Percentiles rank a stretch among this genome's conserved stretches.
Conservation (phyloP, 768 basidiomycete species). For the Artomyces pyxidatus region DNA sequence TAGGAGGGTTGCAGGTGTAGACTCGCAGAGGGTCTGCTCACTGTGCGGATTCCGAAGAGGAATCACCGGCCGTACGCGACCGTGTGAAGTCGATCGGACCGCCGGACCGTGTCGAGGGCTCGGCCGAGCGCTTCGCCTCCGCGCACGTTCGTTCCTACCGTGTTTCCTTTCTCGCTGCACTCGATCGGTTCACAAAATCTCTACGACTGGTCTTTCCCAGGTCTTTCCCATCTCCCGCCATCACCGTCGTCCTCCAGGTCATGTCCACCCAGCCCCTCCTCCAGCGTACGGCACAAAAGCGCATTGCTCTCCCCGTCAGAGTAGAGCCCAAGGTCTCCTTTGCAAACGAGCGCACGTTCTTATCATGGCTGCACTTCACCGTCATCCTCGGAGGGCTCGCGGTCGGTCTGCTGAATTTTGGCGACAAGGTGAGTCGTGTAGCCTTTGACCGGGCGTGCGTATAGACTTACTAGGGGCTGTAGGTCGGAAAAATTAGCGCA, state of each 20-base stretch:
- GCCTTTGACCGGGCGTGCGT: not conserved
- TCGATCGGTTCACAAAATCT: not conserved
- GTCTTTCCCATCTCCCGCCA: not conserved
- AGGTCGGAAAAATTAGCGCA: constrained; percentile 94
- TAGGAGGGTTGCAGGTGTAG: too few relatives aligned
- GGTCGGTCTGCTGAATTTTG: constrained; percentile 95
- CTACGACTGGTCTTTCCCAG: not conserved
- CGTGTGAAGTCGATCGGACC: too few relatives aligned
- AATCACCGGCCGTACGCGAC: too few relatives aligned
- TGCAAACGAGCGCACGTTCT: constrained; percentile 90
- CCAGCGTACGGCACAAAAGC: constrained; percentile 87
- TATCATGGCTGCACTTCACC: constrained; percentile 98
- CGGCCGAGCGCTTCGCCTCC: too few relatives aligned
- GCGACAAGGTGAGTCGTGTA: constrained; percentile 64
- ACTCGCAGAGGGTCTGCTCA: too few relatives aligned
- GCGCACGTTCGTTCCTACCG: not conserved
- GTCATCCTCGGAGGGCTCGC: constrained; percentile 95
- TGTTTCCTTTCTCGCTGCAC: not conserved
- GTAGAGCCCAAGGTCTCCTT: constrained; percentile 95
- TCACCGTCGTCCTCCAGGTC: constrained; percentile 1
- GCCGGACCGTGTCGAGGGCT: too few relatives aligned
- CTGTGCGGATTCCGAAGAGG: too few relatives aligned
- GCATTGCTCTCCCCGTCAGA: constrained; percentile 93
- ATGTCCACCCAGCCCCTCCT: constrained; percentile 99
- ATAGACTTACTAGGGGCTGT: constrained; percentile 1